Evolutionary conservation across 345 rosid species (phyloP).

Genomic region (Lepidium sativum): DNA sequence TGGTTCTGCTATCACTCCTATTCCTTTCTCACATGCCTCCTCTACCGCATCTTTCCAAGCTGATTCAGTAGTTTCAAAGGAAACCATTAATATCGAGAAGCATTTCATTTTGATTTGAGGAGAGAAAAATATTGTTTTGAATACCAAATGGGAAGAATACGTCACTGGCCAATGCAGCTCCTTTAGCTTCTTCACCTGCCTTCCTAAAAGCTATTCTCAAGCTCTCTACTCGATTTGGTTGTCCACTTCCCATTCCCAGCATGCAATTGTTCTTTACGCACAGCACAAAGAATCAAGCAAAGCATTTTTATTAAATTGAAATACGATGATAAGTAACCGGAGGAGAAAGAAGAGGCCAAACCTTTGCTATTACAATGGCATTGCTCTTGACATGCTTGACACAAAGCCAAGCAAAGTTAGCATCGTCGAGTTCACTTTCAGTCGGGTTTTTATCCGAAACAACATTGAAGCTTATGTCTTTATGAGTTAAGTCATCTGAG

Average conservation of each 20-base stretch:
- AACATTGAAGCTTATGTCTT: slow-evolving; percentile 56
- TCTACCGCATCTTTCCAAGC: slow-evolving; percentile 97
- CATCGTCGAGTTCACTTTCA: slow-evolving; percentile 60
- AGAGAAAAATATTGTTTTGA: neutral
- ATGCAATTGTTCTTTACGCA: slow-evolving; percentile 63
- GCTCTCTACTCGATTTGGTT: slow-evolving; percentile 88
- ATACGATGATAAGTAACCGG: too few species aligned
- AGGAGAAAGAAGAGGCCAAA: slow-evolving; percentile 17
- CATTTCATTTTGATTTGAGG: neutral
- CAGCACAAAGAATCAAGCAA: neutral
- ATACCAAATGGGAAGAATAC: slow-evolving; percentile 96
- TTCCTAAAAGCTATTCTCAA: slow-evolving; percentile 81
- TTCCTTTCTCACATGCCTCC: slow-evolving; percentile 78
- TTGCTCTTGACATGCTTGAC: slow-evolving; percentile 98
- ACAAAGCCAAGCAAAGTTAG: slow-evolving; percentile 94
- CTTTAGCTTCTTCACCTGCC: slow-evolving; percentile 86
- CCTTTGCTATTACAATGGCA: slow-evolving; percentile 94
- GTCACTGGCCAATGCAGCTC: slow-evolving; percentile 98
- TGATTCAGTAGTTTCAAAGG: neutral
- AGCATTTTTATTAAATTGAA: too few species aligned
- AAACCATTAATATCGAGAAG: too few species aligned
- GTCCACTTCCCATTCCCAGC: slow-evolving; percentile 99
- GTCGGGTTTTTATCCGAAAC: slow-evolving; percentile 54
- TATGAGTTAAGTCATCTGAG: slow-evolving; percentile 72
- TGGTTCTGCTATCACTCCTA: slow-evolving; percentile 81